Evolutionary conservation across 345 rosid species (phyloP).

Genomic region (Sonneratia caseolaris): DNA sequence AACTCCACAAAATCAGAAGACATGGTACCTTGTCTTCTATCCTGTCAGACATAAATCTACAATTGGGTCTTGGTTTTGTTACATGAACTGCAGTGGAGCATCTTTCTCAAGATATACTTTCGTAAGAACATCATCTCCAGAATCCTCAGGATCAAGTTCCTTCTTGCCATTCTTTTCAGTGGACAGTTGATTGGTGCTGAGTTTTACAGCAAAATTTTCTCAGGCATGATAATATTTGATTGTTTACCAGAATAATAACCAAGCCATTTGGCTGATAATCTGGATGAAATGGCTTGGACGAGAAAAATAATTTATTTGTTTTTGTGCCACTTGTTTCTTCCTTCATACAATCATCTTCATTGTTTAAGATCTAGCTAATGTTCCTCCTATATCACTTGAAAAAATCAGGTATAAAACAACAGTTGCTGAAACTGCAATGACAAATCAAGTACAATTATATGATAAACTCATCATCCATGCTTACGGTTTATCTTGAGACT

Average conservation of each 20-base stretch:
- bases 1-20: constrained; percentile 6
- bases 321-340: constrained; percentile 54
- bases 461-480: not conserved
- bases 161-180: constrained; percentile 25
- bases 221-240: constrained; percentile 54
- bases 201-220: constrained; percentile 58
- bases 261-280: constrained; percentile 27
- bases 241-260: constrained; percentile 56
- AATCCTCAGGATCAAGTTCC: constrained; percentile 19
- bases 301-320: constrained; percentile 29
- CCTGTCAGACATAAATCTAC: constrained; percentile 80
- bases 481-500: not conserved
- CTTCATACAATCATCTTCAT: constrained; percentile 38
- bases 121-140: constrained; percentile 66
- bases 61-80: constrained; percentile 63
- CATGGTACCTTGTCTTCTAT: constrained; percentile 64
- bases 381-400: not conserved
- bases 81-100: constrained; percentile 49
- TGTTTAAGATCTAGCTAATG: constrained; percentile 48
- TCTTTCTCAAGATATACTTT: constrained; percentile 44
- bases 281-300: constrained; percentile 40
- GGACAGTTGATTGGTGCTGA: constrained; percentile 37
- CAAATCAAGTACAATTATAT: not conserved
- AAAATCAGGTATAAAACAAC: not conserved
- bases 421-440: not conserved